Conservation (phyloP, 768 basidiomycete genomes). For the Podaxis sp. region DNA sequence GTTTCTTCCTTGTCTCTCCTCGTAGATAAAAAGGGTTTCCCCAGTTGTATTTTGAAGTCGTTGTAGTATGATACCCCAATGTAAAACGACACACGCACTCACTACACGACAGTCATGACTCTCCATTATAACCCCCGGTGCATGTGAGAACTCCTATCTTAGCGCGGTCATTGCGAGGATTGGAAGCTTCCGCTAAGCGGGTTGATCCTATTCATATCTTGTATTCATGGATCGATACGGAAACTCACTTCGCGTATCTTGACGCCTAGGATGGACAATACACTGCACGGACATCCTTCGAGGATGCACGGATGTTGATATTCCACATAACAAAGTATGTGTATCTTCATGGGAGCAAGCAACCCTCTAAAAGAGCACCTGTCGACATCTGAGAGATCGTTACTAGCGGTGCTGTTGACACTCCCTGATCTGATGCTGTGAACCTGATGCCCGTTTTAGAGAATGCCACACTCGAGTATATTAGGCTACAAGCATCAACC, state of each 20-base stretch:
- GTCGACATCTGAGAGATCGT: not conserved
- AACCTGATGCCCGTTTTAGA: too few relatives aligned
- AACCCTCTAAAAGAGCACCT: not conserved
- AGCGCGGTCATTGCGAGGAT: not conserved
- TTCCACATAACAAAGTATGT: not conserved
- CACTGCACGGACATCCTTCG: not conserved
- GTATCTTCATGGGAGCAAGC: not conserved
- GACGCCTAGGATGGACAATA: not conserved
- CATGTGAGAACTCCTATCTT: not conserved
- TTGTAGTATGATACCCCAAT: slow-evolving; percentile 15
- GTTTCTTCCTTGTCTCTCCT: not conserved
- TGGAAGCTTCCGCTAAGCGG: not conserved
- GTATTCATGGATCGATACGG: not conserved
- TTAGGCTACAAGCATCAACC: too few relatives aligned
- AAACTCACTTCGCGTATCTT: not conserved
- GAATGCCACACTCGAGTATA: too few relatives aligned
- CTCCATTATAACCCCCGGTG: not conserved
- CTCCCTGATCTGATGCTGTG: too few relatives aligned
- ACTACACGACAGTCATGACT: not conserved
- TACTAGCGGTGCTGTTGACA: too few relatives aligned
- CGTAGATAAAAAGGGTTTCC: not conserved
- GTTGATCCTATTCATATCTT: not conserved
- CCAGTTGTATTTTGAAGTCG: slow-evolving; percentile 3
- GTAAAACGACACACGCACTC: slow-evolving; percentile 3
- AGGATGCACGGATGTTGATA: not conserved